Conservation (phyloP, 495 filamentous ascomycete species). For the Annulohypoxylon moriforme region DNA sequence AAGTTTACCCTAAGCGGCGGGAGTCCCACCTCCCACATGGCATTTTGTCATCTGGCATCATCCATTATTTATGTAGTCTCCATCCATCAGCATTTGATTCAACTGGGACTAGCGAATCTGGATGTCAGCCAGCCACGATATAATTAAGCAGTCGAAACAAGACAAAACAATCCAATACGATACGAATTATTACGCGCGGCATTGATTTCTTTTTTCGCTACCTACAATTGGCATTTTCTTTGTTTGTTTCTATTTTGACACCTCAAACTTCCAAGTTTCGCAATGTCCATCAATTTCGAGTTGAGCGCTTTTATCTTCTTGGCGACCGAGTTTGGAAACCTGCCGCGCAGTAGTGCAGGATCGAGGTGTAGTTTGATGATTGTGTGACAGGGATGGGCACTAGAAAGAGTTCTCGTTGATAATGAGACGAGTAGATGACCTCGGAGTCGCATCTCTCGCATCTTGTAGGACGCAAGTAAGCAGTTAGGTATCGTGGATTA, state of each 20-base stretch:
- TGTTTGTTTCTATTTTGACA: conserved; percentile 12
- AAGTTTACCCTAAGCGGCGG: conserved; percentile 25
- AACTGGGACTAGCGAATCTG: conserved; percentile 11
- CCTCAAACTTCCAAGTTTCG: conserved; percentile 17
- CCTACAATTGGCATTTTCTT: background rate
- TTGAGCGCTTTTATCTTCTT: conserved; percentile 36
- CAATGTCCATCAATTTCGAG: conserved; percentile 10
- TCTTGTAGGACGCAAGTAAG: conserved; percentile 28
- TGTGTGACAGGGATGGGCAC: conserved; percentile 32
- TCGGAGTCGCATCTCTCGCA: conserved; percentile 34
- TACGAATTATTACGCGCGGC: conserved; percentile 2
- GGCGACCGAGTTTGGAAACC: conserved; percentile 38
- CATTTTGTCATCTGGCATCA: conserved; percentile 36
- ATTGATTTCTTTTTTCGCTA: conserved; percentile 1
- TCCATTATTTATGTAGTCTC: conserved; percentile 6
- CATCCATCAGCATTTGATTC: background rate
- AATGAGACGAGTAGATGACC: conserved; percentile 12
- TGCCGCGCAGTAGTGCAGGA: conserved; percentile 36
- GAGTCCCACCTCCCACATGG: conserved; percentile 46
- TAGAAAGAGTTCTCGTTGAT: conserved; percentile 8
- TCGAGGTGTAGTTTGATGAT: conserved; percentile 27
- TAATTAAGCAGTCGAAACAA: background rate
- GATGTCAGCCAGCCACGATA: conserved; percentile 7
- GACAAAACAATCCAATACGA: background rate
- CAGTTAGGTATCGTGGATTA: conserved; percentile 16